phyloP scores from a whole-genome alignment of 129 eudicot species.

The Saposhnikovia divaricata region DNA sequence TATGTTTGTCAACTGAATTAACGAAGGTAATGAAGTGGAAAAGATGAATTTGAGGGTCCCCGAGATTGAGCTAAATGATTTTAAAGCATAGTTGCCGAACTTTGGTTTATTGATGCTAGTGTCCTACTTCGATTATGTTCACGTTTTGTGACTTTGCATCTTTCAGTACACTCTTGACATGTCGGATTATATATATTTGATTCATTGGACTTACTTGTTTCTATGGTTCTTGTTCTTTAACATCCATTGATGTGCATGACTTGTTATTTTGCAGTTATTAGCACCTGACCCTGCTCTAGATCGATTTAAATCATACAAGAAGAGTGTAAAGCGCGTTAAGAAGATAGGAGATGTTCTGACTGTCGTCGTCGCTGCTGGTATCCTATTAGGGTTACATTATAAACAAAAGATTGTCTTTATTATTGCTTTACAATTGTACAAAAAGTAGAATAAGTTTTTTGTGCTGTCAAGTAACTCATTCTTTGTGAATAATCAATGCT shows the following conservation, averaged over 20 bases:
- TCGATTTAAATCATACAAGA: conserved; percentile 71
- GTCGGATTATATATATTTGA: not conserved
- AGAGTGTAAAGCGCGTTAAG: conserved; percentile 52
- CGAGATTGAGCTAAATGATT: not conserved
- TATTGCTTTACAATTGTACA: not conserved
- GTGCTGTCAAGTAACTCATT: not conserved
- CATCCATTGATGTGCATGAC: not conserved
- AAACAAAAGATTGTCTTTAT: not conserved
- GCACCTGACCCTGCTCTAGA: conserved; percentile 69
- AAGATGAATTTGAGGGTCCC: not conserved
- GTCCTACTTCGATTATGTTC: not conserved
- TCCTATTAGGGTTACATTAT: conserved; percentile 12
- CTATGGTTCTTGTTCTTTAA: not conserved
- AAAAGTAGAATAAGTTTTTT: not conserved
- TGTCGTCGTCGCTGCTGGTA: conserved; percentile 74
- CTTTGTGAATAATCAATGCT: not conserved
- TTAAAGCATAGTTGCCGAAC: not conserved
- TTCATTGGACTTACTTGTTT: not conserved
- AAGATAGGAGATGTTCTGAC: conserved; percentile 71
- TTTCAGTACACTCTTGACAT: not conserved
- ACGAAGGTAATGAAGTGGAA: not conserved
- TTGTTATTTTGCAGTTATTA: conserved; percentile 47
- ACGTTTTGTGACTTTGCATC: not conserved
- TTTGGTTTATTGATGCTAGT: not conserved
- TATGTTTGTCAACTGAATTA: not conserved